These are phyloP conservation scores for Apiospora koreana DNA, from an alignment of 2,329 filamentous ascomycete genomes.

Conservation along the genomic window DNA sequence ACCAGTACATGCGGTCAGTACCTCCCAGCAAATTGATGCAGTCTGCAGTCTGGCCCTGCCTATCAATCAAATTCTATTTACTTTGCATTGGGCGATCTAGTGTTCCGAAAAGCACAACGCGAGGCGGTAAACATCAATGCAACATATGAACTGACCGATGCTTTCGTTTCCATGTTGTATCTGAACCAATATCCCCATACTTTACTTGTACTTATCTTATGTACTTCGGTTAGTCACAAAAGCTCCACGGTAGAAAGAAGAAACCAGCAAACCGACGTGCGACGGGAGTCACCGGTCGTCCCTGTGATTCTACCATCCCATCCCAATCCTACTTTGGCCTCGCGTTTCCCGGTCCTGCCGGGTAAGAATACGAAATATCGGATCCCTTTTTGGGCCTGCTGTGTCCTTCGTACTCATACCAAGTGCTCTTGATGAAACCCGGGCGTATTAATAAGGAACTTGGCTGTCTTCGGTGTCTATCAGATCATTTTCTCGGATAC, in stretches of 20 bases:
- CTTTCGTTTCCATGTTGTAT: neutral
- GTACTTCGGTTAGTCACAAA: neutral
- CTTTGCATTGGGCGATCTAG: neutral
- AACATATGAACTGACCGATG: slow-evolving; percentile 1
- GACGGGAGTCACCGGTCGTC: neutral
- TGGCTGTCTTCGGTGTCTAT: neutral
- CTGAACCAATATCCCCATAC: no score
- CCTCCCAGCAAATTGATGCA: neutral
- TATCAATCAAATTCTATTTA: no score
- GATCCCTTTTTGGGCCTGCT: neutral
- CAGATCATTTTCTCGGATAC: neutral
- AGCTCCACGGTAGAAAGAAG: neutral
- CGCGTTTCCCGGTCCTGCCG: neutral
- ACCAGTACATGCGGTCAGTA: no score
- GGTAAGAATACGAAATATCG: neutral
- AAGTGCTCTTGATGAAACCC: neutral
- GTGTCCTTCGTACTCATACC: neutral
- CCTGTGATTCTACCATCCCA: neutral
- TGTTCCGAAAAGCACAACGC: neutral
- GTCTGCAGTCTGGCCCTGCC: neutral
- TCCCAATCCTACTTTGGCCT: neutral
- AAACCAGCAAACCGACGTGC: neutral
- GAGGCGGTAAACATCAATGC: neutral
- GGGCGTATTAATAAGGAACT: neutral
- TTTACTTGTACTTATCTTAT: neutral